Percentiles rank a stretch among this genome's conserved stretches.
These are phyloP conservation scores for Triticum urartu DNA, from an alignment of 176 grass and related monocot species.

Conservation along the genomic window DNA sequence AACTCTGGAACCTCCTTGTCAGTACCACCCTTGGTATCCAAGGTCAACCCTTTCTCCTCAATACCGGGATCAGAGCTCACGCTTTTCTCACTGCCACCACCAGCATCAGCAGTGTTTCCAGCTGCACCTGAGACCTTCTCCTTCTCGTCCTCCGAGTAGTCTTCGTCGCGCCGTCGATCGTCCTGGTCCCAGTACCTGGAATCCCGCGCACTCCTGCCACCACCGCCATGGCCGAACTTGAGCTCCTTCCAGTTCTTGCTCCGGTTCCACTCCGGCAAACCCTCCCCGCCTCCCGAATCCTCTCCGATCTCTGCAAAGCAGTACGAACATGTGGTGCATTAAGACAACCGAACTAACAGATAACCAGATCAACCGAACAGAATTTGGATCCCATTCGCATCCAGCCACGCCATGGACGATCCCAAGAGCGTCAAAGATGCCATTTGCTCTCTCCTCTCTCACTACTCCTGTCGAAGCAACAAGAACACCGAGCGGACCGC, in stretches of 20 bases:
- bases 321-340: neutral
- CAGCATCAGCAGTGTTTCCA: conserved; percentile 20
- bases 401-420: neutral
- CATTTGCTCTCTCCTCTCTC: neutral
- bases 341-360: neutral
- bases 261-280: conserved; percentile 48
- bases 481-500: neutral
- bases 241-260: conserved; percentile 67
- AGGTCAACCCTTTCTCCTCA: conserved; percentile 33
- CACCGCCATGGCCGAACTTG: conserved; percentile 70
- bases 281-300: conserved; percentile 37
- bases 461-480: neutral
- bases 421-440: neutral
- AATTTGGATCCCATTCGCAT: conserved; percentile 22
- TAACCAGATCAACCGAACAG: conserved; percentile 9
- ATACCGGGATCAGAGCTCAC: conserved; percentile 19
- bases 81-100: neutral
- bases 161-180: conserved; percentile 66
- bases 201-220: conserved; percentile 51
- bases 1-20: conserved; percentile 25
- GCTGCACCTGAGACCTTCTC: conserved; percentile 35
- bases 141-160: conserved; percentile 66
- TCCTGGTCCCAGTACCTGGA: conserved; percentile 88
- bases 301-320: conserved; percentile 39
- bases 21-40: neutral